A percentile compares a stretch with the other conserved stretches of the same genome.
These are phyloP conservation scores for Lachnum nothofagi DNA, from an alignment of 2,329 filamentous ascomycete species.

Conservation along the genomic window DNA sequence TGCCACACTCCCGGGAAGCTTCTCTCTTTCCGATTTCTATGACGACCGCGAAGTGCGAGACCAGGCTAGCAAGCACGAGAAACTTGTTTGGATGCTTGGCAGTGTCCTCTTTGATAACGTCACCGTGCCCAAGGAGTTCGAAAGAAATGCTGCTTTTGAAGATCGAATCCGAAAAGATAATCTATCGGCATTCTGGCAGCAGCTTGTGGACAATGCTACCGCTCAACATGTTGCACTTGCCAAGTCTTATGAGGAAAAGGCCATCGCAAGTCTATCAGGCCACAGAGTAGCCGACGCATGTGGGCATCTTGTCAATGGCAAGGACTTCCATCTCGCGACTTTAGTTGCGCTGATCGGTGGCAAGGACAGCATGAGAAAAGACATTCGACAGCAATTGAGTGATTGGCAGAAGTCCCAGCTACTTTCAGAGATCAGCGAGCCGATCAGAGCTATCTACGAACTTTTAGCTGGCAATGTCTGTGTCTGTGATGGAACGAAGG, in stretches of 20 bases:
- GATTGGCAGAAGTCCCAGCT: constrained; percentile 80
- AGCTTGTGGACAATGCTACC: constrained; percentile 58
- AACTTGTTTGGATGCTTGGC: constrained; percentile 77
- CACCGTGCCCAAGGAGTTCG: constrained; percentile 40
- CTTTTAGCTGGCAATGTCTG: constrained; percentile 84
- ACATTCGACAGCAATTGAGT: constrained; percentile 74
- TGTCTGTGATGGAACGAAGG: constrained; percentile 70
- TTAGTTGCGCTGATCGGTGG: constrained; percentile 77
- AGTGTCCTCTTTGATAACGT: constrained; percentile 80
- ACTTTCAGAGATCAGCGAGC: constrained; percentile 78
- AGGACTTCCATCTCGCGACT: constrained; percentile 78
- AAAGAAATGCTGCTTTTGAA: constrained; percentile 33
- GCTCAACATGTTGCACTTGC: constrained; percentile 53
- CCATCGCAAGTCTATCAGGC: constrained; percentile 71
- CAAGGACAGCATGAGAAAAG: constrained; percentile 61
- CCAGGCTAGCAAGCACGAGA: constrained; percentile 56
- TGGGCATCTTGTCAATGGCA: constrained; percentile 67
- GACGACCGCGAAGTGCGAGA: constrained; percentile 36
- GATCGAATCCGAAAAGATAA: constrained; percentile 51
- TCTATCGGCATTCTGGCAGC: constrained; percentile 63
- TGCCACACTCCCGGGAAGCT: constrained; percentile 44
- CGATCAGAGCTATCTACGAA: constrained; percentile 83
- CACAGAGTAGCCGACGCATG: constrained; percentile 80
- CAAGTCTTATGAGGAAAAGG: constrained; percentile 70
- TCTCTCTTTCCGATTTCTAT: constrained; percentile 47